Evolutionary conservation across 495 filamentous ascomycete genomes (phyloP).

Genomic region (Tuber melanosporum): DNA sequence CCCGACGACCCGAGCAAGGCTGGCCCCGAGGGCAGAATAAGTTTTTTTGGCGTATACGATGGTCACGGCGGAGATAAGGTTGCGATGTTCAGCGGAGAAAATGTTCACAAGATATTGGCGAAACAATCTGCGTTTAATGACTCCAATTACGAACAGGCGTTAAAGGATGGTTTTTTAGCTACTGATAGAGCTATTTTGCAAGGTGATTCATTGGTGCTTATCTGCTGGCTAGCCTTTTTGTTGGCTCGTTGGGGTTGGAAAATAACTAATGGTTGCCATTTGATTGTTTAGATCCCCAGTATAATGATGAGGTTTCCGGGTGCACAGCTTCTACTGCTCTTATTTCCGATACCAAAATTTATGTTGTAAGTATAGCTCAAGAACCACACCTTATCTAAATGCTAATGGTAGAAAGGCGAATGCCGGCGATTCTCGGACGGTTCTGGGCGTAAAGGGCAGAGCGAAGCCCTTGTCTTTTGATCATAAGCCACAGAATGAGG

Average conservation of each 20-base stretch:
- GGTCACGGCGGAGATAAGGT: slow-evolving; percentile 97
- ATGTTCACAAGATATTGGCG: slow-evolving; percentile 86
- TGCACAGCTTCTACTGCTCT: slow-evolving; percentile 90
- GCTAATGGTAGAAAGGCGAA: slow-evolving; percentile 60
- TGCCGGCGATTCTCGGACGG: slow-evolving; percentile 88
- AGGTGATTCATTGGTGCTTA: slow-evolving; percentile 51
- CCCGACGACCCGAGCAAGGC: slow-evolving; percentile 54
- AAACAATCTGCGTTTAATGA: slow-evolving; percentile 89
- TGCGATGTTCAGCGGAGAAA: slow-evolving; percentile 82
- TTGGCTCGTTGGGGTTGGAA: slow-evolving; percentile 25
- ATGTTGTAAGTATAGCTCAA: slow-evolving; percentile 63
- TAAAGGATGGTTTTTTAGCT: slow-evolving; percentile 95
- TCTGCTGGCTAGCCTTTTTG: slow-evolving; percentile 10
- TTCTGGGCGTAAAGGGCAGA: slow-evolving; percentile 89
- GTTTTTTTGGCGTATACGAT: slow-evolving; percentile 97
- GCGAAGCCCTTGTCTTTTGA: slow-evolving; percentile 96
- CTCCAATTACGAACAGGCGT: slow-evolving; percentile 85
- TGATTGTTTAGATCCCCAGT: slow-evolving; percentile 68
- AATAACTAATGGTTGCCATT: slow-evolving; percentile 26
- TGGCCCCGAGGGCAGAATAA: slow-evolving; percentile 65
- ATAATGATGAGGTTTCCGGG: slow-evolving; percentile 95
- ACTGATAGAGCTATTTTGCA: slow-evolving; percentile 93
- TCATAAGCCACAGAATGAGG: slow-evolving; percentile 98
- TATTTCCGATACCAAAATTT: slow-evolving; percentile 85
- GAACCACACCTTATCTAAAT: slow-evolving; percentile 33